Base-by-base conservation (phyloP, 371 early-diverging fungal species). In the Actinomucor elegans region DNA sequence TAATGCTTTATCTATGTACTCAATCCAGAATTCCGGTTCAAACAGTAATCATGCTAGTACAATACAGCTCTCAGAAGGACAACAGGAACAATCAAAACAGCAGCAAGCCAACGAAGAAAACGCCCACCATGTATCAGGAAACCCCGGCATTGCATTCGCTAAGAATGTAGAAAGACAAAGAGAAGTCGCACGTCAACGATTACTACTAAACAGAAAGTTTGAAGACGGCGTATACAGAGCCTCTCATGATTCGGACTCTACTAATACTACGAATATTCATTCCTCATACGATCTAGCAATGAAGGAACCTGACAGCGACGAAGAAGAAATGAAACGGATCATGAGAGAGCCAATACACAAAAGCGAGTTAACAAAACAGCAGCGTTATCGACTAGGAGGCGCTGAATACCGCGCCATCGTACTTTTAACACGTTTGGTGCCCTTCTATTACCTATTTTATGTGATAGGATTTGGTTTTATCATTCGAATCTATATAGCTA, bases 401-500 rank as follows among this genome's bases (percentile, higher is more conserved):
- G 68, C 70, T 15, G 78, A 77, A 45, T 77, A 77, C 23, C 55
- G 73, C 15, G 73, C 78, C 1, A 47, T 77, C 21, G 73, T 72
- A 7, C 60, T 73, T 17, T 51, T 77, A 18, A 51, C 70, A 6
- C 18, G 48, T 0, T 38, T 77, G 12, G 73, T 77, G 11, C 71
- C 75, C 10, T 8, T 46, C 1, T 77, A 70, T 44, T 77, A 74
- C 23, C 17, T 74, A 8, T 67, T 68, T 27, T 60, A 64, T 21
- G 36, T 67, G 9, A 18, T 66, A 20, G 48, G 68, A 1, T 64
- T 63, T 33, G 62, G 61, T 3, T 70, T 77, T 26, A 20, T 64
- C 2, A 43, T 64, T 28, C 61, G 73, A 2, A 59, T 62, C n/a
- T 72, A 70, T 36, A 33, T 72, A 14, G 70, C 71, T 1, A 20